Evolutionary conservation across 768 basidiomycete species (phyloP), one percentile per base, ranked within the genome.

Genomic region (Mycena maculata): DNA sequence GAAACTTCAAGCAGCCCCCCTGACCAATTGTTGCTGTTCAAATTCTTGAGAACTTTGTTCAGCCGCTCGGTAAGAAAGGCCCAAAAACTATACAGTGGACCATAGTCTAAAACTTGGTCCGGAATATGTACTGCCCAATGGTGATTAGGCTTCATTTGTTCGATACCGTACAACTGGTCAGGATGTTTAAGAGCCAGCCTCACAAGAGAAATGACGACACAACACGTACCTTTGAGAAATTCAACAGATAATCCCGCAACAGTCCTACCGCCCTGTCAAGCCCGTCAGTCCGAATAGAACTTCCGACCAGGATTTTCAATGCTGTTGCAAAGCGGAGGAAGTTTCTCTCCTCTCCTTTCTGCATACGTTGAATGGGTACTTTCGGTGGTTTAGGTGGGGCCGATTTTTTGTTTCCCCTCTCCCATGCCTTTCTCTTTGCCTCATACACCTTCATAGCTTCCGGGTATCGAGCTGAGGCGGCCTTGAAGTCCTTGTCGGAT

Each of bases 11-110:
- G 39, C 36, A 68, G 76, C 4, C 78, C 77, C 9, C 73, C 72
- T 5, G 66, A 54, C 54, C 71, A 68, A 27, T 75, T 76, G 50
- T 77, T n/a, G n/a, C n/a, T n/a, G n/a, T n/a, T n/a, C n/a, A n/a
- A n/a, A n/a, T n/a, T n/a, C n/a, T n/a, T n/a, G 10, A 79, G 59
- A 4, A 72, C 25, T 55, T 75, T 75, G 69, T 78, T 78, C 10
- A 79, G 65, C 1, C 75, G 69, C 42, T 79, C 77, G 2, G 68
- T 52, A 0, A 76, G 60, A 48, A 78, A 79, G 0, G 72, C 65
- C 77, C 78, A 79, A 39, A 77, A 74, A 18, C 70, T 71, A 44
- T 78, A 75, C 10, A 78, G 67, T 3, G 77, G 74, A 0, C 74
- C 76, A 48, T 58, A 78, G 25, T 73, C 72, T 0, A 36, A 54